phyloP scores from a whole-genome alignment of 2,329 filamentous ascomycete genomes.

The Grosmannia clavigera region DNA sequence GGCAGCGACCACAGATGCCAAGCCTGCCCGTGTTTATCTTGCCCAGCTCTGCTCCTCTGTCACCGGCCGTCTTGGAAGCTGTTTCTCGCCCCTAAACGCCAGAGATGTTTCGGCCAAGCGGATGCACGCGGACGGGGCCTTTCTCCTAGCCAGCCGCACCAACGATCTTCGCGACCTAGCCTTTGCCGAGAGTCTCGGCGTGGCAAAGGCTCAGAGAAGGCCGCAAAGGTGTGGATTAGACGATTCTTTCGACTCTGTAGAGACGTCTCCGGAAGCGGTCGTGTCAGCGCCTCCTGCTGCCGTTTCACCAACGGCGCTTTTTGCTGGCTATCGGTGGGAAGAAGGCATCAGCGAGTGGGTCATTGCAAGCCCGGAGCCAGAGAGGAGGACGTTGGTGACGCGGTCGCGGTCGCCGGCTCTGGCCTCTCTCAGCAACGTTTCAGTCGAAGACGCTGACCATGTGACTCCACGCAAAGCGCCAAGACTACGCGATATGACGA shows the following conservation, averaged over 20 bases:
- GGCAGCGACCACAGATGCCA: constrained; percentile 1
- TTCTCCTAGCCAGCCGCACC: constrained; percentile 38
- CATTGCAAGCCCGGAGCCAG: constrained; percentile 10
- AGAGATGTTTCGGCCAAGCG: constrained; percentile 20
- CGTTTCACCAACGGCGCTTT: constrained; percentile 1
- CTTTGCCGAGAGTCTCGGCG: constrained; percentile 34
- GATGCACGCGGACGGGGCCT: constrained; percentile 34
- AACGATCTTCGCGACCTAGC: constrained; percentile 40
- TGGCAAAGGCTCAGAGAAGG: background rate
- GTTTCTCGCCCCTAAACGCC: constrained; percentile 10
- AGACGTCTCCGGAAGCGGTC: background rate
- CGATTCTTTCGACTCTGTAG: background rate
- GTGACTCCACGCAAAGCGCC: background rate
- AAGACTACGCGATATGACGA: background rate
- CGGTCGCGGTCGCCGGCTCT: background rate
- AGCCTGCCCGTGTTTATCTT: constrained; percentile 25
- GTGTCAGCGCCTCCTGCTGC: background rate
- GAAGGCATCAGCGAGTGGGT: constrained; percentile 27
- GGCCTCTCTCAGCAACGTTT: background rate
- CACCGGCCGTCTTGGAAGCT: constrained; percentile 9
- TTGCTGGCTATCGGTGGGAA: constrained; percentile 22
- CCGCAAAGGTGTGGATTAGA: background rate
- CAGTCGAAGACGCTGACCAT: background rate
- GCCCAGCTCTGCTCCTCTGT: constrained; percentile 28
- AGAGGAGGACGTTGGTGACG: background rate